Evolutionary conservation across 1,284 basidiomycete genomes (phyloP).

Genomic region (Tetrapyrgos nigripes): DNA sequence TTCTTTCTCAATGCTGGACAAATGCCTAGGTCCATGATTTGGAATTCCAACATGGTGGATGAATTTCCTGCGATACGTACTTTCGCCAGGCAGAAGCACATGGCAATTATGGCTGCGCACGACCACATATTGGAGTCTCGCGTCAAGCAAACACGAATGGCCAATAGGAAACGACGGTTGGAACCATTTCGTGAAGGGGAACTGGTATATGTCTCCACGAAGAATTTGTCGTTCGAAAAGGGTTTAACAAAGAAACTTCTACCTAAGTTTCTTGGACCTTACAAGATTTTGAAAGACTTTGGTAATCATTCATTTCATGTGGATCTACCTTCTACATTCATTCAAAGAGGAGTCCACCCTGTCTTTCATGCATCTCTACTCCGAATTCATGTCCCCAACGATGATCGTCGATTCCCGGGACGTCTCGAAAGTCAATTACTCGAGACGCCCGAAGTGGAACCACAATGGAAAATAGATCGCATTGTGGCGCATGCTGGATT

Average conservation of each 20-base stretch:
- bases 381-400: background rate
- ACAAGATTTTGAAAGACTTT: constrained; percentile 23
- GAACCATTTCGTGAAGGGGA: constrained; percentile 28
- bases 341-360: background rate
- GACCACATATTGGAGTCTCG: constrained; percentile 33
- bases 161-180: constrained; percentile 24
- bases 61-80: constrained; percentile 28
- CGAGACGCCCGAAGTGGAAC: constrained; percentile 13
- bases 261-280: constrained; percentile 40
- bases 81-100: constrained; percentile 23
- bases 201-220: constrained; percentile 35
- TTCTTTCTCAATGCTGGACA: constrained; percentile 42
- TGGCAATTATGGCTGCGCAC: constrained; percentile 26
- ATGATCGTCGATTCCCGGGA: constrained; percentile 5
- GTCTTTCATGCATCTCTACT: background rate
- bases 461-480: constrained; percentile 25
- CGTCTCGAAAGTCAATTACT: constrained; percentile 12
- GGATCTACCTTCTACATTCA: background rate
- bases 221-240: constrained; percentile 33
- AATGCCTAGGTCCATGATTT: constrained; percentile 32
- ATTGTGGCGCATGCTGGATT: constrained; percentile 27
- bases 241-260: constrained; percentile 29
- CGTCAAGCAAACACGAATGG: constrained; percentile 32
- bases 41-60: constrained; percentile 17
- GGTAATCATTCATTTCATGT: background rate